Evolutionary conservation across 2,329 filamentous ascomycete genomes (phyloP).

Genomic region (Cordyceps tenuipes): DNA sequence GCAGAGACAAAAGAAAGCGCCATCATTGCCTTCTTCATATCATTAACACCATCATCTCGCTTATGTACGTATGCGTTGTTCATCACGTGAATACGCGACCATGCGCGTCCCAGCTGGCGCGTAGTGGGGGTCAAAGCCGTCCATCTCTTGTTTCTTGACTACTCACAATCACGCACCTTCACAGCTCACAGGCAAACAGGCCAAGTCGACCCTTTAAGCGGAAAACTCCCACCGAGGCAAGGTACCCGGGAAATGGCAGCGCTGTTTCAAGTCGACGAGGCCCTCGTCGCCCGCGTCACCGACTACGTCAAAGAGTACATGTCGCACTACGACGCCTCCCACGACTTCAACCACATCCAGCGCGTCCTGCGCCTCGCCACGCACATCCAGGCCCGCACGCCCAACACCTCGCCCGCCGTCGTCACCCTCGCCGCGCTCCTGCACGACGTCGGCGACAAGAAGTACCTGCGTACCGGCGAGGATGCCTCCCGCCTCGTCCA

Average conservation of each 20-base stretch:
- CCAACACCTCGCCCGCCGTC: conserved; percentile 31
- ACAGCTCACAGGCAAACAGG: too few species aligned
- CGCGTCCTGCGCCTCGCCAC: conserved; percentile 70
- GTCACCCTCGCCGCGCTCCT: conserved; percentile 65
- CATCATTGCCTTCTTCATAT: background rate
- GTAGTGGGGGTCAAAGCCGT: background rate
- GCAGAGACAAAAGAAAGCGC: background rate
- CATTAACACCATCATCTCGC: background rate
- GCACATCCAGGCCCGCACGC: conserved; percentile 49
- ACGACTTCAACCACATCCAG: conserved; percentile 78
- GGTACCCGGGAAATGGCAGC: background rate
- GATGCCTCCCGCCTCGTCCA: conserved; percentile 48
- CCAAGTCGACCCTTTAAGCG: background rate
- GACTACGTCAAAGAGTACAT: conserved; percentile 64
- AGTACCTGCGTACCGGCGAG: conserved; percentile 57
- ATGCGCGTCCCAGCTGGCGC: background rate
- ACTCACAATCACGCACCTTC: too few species aligned
- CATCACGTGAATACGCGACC: background rate
- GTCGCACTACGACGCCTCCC: conserved; percentile 72
- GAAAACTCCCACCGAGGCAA: background rate
- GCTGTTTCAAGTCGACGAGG: conserved; percentile 22
- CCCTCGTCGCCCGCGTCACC: conserved; percentile 48
- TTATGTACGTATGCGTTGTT: background rate
- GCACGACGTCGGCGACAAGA: conserved; percentile 86
- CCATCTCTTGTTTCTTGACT: background rate